Percentiles rank a stretch among this genome's conserved stretches.
phyloP scores from a whole-genome alignment of 148 eudicot genomes.

The Drosera capensis region DNA sequence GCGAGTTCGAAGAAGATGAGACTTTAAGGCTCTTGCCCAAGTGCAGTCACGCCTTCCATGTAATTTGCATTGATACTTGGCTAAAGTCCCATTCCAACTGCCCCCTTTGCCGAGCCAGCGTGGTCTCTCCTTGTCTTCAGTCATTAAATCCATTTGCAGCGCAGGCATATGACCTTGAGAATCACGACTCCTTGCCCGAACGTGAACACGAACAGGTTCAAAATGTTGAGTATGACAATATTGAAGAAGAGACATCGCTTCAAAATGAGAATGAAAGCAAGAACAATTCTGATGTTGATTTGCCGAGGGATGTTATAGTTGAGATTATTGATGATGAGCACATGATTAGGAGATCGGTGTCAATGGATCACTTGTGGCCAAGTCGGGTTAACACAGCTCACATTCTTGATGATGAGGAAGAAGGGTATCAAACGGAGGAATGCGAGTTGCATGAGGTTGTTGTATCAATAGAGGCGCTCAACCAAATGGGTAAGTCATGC shows the following conservation, averaged over 20 bases:
- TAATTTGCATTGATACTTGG: slow-evolving; percentile 73
- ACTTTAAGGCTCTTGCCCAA: slow-evolving; percentile 58
- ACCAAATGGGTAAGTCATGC: slow-evolving; percentile 18
- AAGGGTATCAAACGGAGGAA: slow-evolving; percentile 11
- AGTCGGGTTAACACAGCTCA: slow-evolving; percentile 25
- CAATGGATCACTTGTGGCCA: slow-evolving; percentile 34
- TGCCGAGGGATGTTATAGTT: slow-evolving; percentile 11
- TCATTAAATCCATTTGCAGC: not conserved
- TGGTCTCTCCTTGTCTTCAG: slow-evolving; percentile 12
- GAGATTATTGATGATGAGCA: slow-evolving; percentile 13
- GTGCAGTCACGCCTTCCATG: slow-evolving; percentile 81
- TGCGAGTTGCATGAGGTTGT: slow-evolving; percentile 3
- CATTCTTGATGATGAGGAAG: slow-evolving; percentile 13
- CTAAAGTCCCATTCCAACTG: slow-evolving; percentile 71
- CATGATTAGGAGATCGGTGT: slow-evolving; percentile 38
- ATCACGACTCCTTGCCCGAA: not conserved
- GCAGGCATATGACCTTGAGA: not conserved
- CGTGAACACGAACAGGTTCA: too few species aligned
- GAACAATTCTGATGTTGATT: slow-evolving; percentile 12
- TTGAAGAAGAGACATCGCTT: slow-evolving; percentile 4
- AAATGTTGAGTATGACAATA: too few species aligned
- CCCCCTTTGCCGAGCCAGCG: slow-evolving; percentile 69
- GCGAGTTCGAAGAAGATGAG: slow-evolving; percentile 54
- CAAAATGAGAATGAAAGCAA: slow-evolving; percentile 5
- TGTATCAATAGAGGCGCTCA: slow-evolving; percentile 10